phyloP scores from a whole-genome alignment of 768 basidiomycete species.

The Trametes punicea region DNA sequence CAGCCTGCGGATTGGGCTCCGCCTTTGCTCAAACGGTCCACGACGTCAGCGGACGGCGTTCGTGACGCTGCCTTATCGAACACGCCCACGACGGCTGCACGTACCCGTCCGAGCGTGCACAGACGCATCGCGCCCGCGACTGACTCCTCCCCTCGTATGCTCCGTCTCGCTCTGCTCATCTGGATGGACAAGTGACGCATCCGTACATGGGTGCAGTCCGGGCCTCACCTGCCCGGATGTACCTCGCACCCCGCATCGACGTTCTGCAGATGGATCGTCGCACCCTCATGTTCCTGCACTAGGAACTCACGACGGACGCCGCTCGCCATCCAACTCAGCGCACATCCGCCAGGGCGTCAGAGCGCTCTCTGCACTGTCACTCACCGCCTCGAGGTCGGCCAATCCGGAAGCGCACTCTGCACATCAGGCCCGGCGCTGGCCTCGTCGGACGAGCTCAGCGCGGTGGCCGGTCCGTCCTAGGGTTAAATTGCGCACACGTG shows the following conservation, averaged over 20 bases:
- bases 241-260: not conserved
- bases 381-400: not conserved
- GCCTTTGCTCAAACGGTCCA: not conserved
- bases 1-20: not conserved
- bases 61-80: not conserved
- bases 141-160: too few relatives aligned
- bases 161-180: not conserved
- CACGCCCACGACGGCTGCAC: not conserved
- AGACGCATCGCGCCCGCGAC: not conserved
- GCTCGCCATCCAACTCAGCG: not conserved
- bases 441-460: slow-evolving; percentile 3
- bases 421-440: not conserved
- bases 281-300: too few relatives aligned
- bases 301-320: not conserved
- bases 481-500: slow-evolving; percentile 13
- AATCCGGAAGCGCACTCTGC: not conserved
- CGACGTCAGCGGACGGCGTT: not conserved
- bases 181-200: not conserved
- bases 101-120: not conserved
- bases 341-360: not conserved
- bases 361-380: not conserved
- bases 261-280: slow-evolving; percentile 5
- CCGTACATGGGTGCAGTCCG: not conserved
- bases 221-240: not conserved
- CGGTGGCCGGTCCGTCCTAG: slow-evolving; percentile 6